Evolutionary conservation across 257 asterid species (phyloP).

Genomic region (Haberlea rhodopensis): DNA sequence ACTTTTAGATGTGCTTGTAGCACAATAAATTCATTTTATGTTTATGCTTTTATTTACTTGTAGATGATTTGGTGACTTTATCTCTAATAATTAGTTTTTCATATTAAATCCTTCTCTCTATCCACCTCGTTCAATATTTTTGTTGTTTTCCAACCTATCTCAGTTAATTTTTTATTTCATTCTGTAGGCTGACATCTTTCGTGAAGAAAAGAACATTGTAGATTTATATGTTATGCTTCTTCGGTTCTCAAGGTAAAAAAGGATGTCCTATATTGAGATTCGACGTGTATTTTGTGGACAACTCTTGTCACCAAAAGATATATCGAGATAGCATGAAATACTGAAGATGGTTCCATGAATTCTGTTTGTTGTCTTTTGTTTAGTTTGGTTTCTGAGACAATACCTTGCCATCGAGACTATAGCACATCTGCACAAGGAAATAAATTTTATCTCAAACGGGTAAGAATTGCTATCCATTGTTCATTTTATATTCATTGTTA

Average conservation of each 20-base stretch:
- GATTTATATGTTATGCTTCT: slow-evolving; percentile 95
- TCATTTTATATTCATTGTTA: slow-evolving; percentile 21
- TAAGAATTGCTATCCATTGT: slow-evolving; percentile 21
- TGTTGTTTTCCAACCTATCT: slow-evolving; percentile 23
- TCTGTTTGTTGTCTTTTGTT: slow-evolving; percentile 35
- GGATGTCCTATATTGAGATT: slow-evolving; percentile 18
- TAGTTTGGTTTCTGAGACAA: slow-evolving; percentile 94
- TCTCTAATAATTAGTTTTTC: slow-evolving; percentile 7
- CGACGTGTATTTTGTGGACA: slow-evolving; percentile 16
- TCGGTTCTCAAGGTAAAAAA: slow-evolving; percentile 84
- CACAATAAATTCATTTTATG: slow-evolving; percentile 6
- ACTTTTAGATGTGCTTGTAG: slow-evolving; percentile 11
- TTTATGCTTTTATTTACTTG: slow-evolving; percentile 3
- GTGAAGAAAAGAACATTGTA: slow-evolving; percentile 66
- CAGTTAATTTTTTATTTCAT: slow-evolving; percentile 23
- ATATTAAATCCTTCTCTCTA: not conserved
- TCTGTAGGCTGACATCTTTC: slow-evolving; percentile 86
- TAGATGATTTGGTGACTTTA: slow-evolving; percentile 4
- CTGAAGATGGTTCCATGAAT: slow-evolving; percentile 29
- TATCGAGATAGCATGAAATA: slow-evolving; percentile 25
- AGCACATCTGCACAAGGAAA: slow-evolving; percentile 51
- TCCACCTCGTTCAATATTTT: slow-evolving; percentile 19
- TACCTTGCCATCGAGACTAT: slow-evolving; percentile 88
- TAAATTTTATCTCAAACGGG: slow-evolving; percentile 61
- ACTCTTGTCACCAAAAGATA: slow-evolving; percentile 11